Evolutionary conservation across 2,329 filamentous ascomycete genomes (phyloP), one percentile per base, ranked within the genome.

Genomic region (Orbilia quercus): DNA sequence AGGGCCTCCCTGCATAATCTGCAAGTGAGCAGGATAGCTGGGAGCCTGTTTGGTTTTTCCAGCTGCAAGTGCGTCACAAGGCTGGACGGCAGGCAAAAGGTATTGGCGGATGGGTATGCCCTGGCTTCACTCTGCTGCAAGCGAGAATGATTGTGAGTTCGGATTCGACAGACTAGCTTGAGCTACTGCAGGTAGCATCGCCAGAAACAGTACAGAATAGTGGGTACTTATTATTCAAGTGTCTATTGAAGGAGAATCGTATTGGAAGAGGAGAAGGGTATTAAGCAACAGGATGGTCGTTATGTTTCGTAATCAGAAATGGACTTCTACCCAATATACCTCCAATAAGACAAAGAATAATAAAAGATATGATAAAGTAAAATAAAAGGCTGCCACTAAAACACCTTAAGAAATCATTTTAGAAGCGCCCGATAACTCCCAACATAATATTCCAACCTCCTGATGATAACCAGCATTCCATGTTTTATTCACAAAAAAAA

Each of bases 1-100:
- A 31, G 9, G 28, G 28, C 28, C 50, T 54, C 50, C 50, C 50
- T 54, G 50, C 50, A 54, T 54, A 9, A 54, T 25, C 28, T 31
- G 28, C 42, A 45, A 4, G 3, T 12, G 2, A 20, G 18, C 42
- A 45, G 14, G 5, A 45, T 5, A 20, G 4, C 16, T 45, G n/a
- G 42, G 16, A 20, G 42, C 42, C 20, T 45, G 20, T 42, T 28
- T 47, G 55, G 47, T 38, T 38, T n/a, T 28, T 34, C 28, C 25
- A 51, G 48, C 48, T 51, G 28, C 42, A 16, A 57, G 23, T 58
- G 51, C 62, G 62, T 57, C 53, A 66, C 63, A 67, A 67, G 63
- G 63, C 63, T 67, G 63, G 63, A 28, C 36, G 45, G 16, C 53
- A 44, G 63, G 53, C 63, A 34, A 20, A 16, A 36, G n/a, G 36